Conservation (phyloP, 345 rosid genomes). For the Hypericum perforatum region DNA sequence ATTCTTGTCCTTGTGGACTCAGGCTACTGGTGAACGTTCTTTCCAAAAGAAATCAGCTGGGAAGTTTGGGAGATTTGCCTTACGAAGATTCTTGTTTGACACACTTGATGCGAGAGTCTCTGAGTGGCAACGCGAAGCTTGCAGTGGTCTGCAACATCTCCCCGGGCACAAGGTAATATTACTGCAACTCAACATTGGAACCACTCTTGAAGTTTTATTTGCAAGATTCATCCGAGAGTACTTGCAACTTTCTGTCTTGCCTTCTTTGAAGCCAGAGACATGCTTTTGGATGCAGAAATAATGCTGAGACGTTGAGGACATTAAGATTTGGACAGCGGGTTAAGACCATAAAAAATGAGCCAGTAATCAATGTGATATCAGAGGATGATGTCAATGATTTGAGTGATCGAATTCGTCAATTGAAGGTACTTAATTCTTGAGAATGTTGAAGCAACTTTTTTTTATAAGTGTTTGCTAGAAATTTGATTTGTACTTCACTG, state of each 20-base stretch:
- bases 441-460: not conserved
- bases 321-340: constrained; percentile 82
- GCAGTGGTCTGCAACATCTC: constrained; percentile 74
- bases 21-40: constrained; percentile 63
- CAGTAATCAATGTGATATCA: constrained; percentile 81
- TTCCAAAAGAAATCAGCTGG: constrained; percentile 35
- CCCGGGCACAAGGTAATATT: constrained; percentile 46
- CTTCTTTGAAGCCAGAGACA: constrained; percentile 3
- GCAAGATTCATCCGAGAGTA: too few relatives aligned
- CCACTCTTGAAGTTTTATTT: too few relatives aligned
- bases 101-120: constrained; percentile 68
- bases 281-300: constrained; percentile 45
- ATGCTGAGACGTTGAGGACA: constrained; percentile 62
- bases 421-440: constrained; percentile 36
- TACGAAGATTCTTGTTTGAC: constrained; percentile 63
- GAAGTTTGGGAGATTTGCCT: constrained; percentile 32
- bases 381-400: constrained; percentile 91
- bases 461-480: not conserved
- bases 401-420: constrained; percentile 92
- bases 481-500: constrained; percentile 1
- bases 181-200: too few relatives aligned
- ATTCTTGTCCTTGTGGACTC: constrained; percentile 24
- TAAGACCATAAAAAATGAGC: constrained; percentile 57
- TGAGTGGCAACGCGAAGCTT: constrained; percentile 95
- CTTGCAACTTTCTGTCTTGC: not conserved